A percentile compares a stretch with the other conserved stretches of the same genome.
phyloP scores from a whole-genome alignment of 371 early-diverging fungal genomes.

The Apophysomyces trapeziformis region DNA sequence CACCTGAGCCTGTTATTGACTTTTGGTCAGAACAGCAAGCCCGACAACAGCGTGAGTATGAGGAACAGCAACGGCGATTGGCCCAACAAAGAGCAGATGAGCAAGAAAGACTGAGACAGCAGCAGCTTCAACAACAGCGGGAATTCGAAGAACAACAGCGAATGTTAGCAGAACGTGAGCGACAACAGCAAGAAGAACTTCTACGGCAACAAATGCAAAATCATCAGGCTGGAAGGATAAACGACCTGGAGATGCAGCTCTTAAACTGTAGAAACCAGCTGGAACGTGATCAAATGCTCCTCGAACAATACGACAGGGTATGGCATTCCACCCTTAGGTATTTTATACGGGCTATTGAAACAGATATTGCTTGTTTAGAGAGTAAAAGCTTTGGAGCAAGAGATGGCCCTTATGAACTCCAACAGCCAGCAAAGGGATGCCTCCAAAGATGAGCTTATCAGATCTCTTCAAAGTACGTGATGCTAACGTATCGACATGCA shows the following conservation, averaged over 20 bases:
- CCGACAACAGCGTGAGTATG: conserved; percentile 74
- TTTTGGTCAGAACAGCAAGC: conserved; percentile 68
- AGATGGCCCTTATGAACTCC: conserved; percentile 74
- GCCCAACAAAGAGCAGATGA: conserved; percentile 65
- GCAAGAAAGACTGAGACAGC: conserved; percentile 59
- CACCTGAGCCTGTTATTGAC: conserved; percentile 64
- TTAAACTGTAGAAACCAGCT: conserved; percentile 76
- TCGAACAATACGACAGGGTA: conserved; percentile 85
- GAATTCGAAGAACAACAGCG: conserved; percentile 79
- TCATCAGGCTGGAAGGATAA: conserved; percentile 77
- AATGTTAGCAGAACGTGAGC: conserved; percentile 66
- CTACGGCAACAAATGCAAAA: conserved; percentile 73
- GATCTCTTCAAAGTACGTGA: conserved; percentile 72
- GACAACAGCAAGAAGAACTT: conserved; percentile 69
- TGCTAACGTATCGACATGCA: background rate
- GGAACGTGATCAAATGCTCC: conserved; percentile 82
- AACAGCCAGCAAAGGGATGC: conserved; percentile 72
- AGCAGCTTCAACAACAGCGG: conserved; percentile 71
- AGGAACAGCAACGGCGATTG: conserved; percentile 70
- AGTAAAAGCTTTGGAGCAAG: conserved; percentile 79
- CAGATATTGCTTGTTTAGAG: conserved; percentile 32
- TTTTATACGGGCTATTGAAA: background rate
- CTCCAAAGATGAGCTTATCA: conserved; percentile 76
- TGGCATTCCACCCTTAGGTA: conserved; percentile 5
- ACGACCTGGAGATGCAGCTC: conserved; percentile 80